These are phyloP conservation scores for Penicillium polonicum DNA, from an alignment of 2,329 filamentous ascomycete species.

Conservation along the genomic window DNA sequence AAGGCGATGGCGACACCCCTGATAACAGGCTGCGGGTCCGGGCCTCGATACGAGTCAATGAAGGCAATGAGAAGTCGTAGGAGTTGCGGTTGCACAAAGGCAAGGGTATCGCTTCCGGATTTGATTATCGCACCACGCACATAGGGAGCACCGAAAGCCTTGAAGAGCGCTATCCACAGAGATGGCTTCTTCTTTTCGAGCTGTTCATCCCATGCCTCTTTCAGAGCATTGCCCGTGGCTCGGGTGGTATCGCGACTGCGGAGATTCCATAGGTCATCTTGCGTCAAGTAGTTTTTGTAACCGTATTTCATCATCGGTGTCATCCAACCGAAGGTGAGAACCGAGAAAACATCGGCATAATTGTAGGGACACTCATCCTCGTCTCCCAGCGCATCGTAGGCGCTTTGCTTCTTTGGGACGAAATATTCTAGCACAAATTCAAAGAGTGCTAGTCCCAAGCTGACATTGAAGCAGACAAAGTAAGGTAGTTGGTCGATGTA, in stretches of 20 bases:
- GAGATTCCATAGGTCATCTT: conserved; percentile 94
- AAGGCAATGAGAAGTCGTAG: conserved; percentile 80
- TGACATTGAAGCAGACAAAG: conserved; percentile 73
- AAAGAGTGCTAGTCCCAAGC: conserved; percentile 65
- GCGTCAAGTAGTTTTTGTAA: conserved; percentile 86
- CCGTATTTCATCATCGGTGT: conserved; percentile 95
- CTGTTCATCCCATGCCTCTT: conserved; percentile 74
- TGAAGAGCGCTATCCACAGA: conserved; percentile 81
- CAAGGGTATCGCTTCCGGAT: conserved; percentile 76
- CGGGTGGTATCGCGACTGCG: conserved; percentile 76
- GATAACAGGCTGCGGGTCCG: conserved; percentile 70
- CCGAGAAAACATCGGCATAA: conserved; percentile 90
- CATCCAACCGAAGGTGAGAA: conserved; percentile 97
- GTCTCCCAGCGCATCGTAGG: conserved; percentile 66
- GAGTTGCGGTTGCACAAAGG: conserved; percentile 89
- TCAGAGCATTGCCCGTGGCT: conserved; percentile 67
- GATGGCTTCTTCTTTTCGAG: conserved; percentile 72
- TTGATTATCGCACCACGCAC: conserved; percentile 81
- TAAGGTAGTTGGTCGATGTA: conserved; percentile 67
- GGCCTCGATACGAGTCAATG: conserved; percentile 69
- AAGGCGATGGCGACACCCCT: conserved; percentile 84
- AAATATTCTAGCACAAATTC: conserved; percentile 84
- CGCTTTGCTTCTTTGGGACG: conserved; percentile 73
- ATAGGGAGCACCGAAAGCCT: conserved; percentile 83
- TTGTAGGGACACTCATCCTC: conserved; percentile 71